Evolutionary conservation across 2,329 filamentous ascomycete genomes (phyloP).

Genomic region (Colletotrichum sp.): DNA sequence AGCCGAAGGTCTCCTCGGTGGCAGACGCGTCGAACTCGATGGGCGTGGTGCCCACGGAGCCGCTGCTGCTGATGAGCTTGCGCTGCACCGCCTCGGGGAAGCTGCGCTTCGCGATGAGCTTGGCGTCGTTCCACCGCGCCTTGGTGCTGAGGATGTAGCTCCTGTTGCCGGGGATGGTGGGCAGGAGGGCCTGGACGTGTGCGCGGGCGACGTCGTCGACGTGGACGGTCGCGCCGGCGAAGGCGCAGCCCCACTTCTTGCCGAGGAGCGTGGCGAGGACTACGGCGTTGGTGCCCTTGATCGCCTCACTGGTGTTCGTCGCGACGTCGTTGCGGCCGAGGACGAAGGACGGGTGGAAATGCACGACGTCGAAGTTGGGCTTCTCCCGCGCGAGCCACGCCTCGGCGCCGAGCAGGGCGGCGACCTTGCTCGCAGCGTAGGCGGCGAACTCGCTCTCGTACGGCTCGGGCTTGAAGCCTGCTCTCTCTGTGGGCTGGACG

Average conservation of each 20-base stretch:
- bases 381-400: slow-evolving; percentile 33
- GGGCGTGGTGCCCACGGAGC: background rate
- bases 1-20: slow-evolving; percentile 35
- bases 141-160: slow-evolving; percentile 31
- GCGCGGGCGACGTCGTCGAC: slow-evolving; percentile 41
- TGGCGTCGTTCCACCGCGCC: slow-evolving; percentile 40
- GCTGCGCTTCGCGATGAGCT: slow-evolving; percentile 36
- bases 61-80: slow-evolving; percentile 4
- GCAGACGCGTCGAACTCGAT: slow-evolving; percentile 28
- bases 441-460: slow-evolving; percentile 32
- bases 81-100: slow-evolving; percentile 25
- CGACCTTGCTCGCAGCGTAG: slow-evolving; percentile 40
- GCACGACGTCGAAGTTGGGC: slow-evolving; percentile 38
- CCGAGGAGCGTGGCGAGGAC: slow-evolving; percentile 38
- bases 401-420: slow-evolving; percentile 35
- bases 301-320: slow-evolving; percentile 27
- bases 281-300: slow-evolving; percentile 38
- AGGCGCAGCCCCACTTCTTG: slow-evolving; percentile 22
- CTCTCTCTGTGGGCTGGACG: background rate
- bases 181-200: slow-evolving; percentile 40
- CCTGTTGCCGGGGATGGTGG: slow-evolving; percentile 32
- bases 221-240: slow-evolving; percentile 36
- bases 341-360: slow-evolving; percentile 40
- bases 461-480: slow-evolving; percentile 12
- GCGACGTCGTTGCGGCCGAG: slow-evolving; percentile 39